Evolutionary conservation across 2,329 filamentous ascomycete species (phyloP), one percentile per base, ranked within the genome.

Genomic region (Phyllosticta capitalensis): DNA sequence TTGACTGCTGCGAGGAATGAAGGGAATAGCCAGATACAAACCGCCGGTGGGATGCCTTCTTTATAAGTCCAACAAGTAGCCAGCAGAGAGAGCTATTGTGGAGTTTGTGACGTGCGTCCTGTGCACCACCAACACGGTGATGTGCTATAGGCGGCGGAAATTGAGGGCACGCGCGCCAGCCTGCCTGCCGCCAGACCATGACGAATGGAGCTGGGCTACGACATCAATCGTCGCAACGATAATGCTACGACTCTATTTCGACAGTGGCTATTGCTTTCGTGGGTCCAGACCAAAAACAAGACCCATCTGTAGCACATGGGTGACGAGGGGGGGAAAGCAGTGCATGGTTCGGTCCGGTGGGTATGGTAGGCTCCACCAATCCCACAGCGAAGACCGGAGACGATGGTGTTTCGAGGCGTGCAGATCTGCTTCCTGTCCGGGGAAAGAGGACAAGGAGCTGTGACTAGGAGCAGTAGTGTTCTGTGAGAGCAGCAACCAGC

Each of bases 1-100:
- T 50, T 54, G 56, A 58, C 56, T 58, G 56, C 56, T 58, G 56
- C 56, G 52, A 54, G 52, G 28, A 45, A 22, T 59, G 51, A 48
- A 38, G 7, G 24, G 24, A 26, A 26, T 54, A 58, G 56, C 30
- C 4, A 45, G 14, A 4, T 17, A 10, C 12, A 2, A 17, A 45
- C n/a, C 14, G 38, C 14, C 1, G 38, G n/a, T 17, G n/a, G 14
- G 17, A 17, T 7, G 14, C 7, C 14, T 6, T 45, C 14, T 45
- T 45, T 45, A 45, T 45, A 45, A 3, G 10, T 17, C 4, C 30
- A 30, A 30, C 28, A 17, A 38, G 30, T 38, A 14, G 28, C 6
- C 3, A 38, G 38, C 17, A n/a, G n/a, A n/a, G 5, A n/a, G n/a
- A 45, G 38, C 3, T 38, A 14, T n/a, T n/a, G 38, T 45, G 38